Evolutionary conservation across 257 asterid species (phyloP), one percentile per base, ranked within the genome.

Genomic region (Solanum piurae): DNA sequence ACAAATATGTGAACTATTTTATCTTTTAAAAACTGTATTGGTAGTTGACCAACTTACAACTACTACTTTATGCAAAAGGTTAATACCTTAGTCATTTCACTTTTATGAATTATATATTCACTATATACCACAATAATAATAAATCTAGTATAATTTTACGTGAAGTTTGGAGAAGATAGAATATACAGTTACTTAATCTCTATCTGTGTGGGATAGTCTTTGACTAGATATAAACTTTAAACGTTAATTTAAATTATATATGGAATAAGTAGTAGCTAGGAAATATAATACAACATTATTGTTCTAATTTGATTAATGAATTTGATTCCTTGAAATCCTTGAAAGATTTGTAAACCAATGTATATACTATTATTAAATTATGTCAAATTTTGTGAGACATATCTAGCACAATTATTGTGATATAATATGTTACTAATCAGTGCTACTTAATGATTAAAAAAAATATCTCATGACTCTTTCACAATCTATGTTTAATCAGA

Each of bases 31-130:
- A 16, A 80, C 40, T 80, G 11, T 80, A 29, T 4, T 29, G 23
- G 85, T 80, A 80, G 85, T 49, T 49, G 85, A 80, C 85, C 85
- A 46, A 80, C 85, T 80, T 46, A 40, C 13, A 74, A 5, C 83
- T 16, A 49, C 85, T 49, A 80, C 42, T 49, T 80, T 80, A 46
- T 44, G 25, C 38, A 42, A 79, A 72, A 44, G 25, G 7, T 40
- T 76, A 76, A 76, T 76, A 40, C 27, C 46, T 73, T 69, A 34
- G 46, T 73, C n/a, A 40, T 38, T 76, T 76, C 60, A 76, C 83
- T 76, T 76, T 38, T n/a, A 38, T 12, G 34, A 21, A 36, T 21
- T 36, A 36, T 21, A 37, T 74, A 74, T 36, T 73, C 29, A 66
- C 20, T 66, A 68, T 12, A 68, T 27, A 27, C 0, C 1, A 29